Percentiles rank a stretch among this genome's conserved stretches.
Evolutionary conservation across 2,329 filamentous ascomycete genomes (phyloP).

Genomic region (Rugonectria rugulosa): DNA sequence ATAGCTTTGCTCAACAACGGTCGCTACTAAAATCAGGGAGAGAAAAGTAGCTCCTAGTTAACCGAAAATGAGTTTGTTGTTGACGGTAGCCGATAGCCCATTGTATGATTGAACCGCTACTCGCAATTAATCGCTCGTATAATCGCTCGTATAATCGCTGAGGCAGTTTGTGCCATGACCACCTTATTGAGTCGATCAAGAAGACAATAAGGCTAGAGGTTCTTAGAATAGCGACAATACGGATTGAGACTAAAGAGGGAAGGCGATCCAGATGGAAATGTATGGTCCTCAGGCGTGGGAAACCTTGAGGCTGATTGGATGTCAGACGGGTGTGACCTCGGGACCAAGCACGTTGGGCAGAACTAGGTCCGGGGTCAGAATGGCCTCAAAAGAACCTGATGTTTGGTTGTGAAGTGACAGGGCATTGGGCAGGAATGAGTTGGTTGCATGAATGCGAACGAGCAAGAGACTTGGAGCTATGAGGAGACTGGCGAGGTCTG

Average conservation of each 20-base stretch:
- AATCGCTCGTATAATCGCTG: neutral
- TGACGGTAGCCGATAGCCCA: slow-evolving; percentile 8
- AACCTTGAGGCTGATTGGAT: slow-evolving; percentile 6
- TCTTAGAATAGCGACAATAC: slow-evolving; percentile 4
- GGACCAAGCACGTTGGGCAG: slow-evolving; percentile 25
- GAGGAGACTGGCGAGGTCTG: neutral
- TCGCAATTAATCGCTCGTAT: too few species aligned
- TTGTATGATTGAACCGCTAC: too few species aligned
- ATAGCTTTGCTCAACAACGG: slow-evolving; percentile 16
- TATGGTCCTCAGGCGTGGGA: slow-evolving; percentile 5
- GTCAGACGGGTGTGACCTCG: slow-evolving; percentile 29
- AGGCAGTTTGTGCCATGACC: slow-evolving; percentile 1
- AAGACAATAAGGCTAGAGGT: neutral
- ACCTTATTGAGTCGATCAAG: too few species aligned
- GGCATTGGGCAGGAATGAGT: neutral
- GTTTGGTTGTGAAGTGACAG: slow-evolving; percentile 1
- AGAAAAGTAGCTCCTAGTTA: too few species aligned
- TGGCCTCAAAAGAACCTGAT: slow-evolving; percentile 17
- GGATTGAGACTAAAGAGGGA: slow-evolving; percentile 15
- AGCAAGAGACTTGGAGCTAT: neutral
- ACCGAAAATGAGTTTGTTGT: too few species aligned
- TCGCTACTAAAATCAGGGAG: too few species aligned
- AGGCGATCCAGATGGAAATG: slow-evolving; percentile 19
- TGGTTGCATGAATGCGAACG: neutral
- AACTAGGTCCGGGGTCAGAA: slow-evolving; percentile 10